These are phyloP conservation scores for Plectosphaerella sp. DNA, from an alignment of 2,329 filamentous ascomycete species.

Conservation along the genomic window DNA sequence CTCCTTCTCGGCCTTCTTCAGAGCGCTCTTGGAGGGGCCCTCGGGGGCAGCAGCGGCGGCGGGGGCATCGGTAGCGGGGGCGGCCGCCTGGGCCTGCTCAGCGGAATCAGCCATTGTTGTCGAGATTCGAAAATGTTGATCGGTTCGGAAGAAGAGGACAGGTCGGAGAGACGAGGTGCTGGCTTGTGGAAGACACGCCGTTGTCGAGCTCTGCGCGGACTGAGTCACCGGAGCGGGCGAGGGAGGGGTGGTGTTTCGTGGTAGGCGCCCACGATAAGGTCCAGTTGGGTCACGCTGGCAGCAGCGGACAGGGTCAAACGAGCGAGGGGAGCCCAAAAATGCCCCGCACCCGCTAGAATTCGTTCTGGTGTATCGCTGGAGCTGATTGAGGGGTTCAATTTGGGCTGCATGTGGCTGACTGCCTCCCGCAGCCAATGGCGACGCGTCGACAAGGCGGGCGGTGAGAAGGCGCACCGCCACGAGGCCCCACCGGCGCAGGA, in stretches of 20 bases:
- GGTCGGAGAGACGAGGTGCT: neutral
- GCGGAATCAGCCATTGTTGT: slow-evolving; percentile 3
- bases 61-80: slow-evolving; percentile 24
- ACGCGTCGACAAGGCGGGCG: neutral
- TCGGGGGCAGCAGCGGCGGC: slow-evolving; percentile 5
- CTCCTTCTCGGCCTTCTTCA: slow-evolving; percentile 50
- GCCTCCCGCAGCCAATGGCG: neutral
- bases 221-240: slow-evolving; percentile 1
- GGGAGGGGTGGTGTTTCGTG: neutral
- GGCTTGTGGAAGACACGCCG: neutral
- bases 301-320: neutral
- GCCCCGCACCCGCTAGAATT: neutral
- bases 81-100: slow-evolving; percentile 9
- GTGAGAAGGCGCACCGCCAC: neutral
- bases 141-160: neutral
- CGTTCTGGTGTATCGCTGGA: neutral
- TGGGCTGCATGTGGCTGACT: neutral
- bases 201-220: neutral
- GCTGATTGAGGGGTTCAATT: neutral
- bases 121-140: neutral
- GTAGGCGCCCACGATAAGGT: slow-evolving; percentile 2
- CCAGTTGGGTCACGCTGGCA: too few species aligned
- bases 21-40: slow-evolving; percentile 50
- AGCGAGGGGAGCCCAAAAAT: neutral
- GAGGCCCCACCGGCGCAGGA: slow-evolving; percentile 8